Conservation (phyloP, 2,329 filamentous ascomycete species). For the Metarhizium humberi region DNA sequence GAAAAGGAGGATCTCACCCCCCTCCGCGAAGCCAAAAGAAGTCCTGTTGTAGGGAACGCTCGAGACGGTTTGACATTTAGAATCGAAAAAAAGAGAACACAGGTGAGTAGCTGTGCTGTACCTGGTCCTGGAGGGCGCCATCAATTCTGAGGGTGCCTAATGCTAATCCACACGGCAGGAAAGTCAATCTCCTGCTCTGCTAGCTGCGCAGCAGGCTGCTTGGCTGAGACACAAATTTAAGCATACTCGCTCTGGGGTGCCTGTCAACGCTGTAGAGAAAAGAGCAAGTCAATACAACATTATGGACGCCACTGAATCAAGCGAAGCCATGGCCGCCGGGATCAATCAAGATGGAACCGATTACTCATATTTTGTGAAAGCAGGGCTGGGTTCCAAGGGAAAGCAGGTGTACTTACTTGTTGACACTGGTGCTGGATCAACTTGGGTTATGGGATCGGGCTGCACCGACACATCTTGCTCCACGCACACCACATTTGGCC, state of each 20-base stretch:
- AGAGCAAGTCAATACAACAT: slow-evolving; percentile 39
- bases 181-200: slow-evolving; percentile 1
- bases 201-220: slow-evolving; percentile 9
- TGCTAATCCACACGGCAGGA: slow-evolving; percentile 2
- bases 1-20: slow-evolving; percentile 16
- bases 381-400: slow-evolving; percentile 43
- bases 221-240: slow-evolving; percentile 9
- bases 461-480: slow-evolving; percentile 60
- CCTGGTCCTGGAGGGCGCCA: neutral
- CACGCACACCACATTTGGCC: slow-evolving; percentile 61
- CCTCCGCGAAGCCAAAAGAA: slow-evolving; percentile 15
- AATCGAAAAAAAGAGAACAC: slow-evolving; percentile 27
- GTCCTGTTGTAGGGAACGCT: slow-evolving; percentile 7
- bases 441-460: slow-evolving; percentile 70
- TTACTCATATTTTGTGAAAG: slow-evolving; percentile 55
- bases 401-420: slow-evolving; percentile 52
- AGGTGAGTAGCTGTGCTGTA: slow-evolving; percentile 2
- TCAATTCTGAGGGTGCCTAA: slow-evolving; percentile 15
- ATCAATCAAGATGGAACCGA: slow-evolving; percentile 57
- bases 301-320: slow-evolving; percentile 34
- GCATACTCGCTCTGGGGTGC: neutral
- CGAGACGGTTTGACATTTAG: slow-evolving; percentile 26
- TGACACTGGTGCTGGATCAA: slow-evolving; percentile 61
- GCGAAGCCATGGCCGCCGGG: slow-evolving; percentile 39
- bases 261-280: slow-evolving; percentile 9